These are phyloP conservation scores for Chrysosphaeria jannelii DNA, from an alignment of 2,329 filamentous ascomycete genomes.

Conservation along the genomic window DNA sequence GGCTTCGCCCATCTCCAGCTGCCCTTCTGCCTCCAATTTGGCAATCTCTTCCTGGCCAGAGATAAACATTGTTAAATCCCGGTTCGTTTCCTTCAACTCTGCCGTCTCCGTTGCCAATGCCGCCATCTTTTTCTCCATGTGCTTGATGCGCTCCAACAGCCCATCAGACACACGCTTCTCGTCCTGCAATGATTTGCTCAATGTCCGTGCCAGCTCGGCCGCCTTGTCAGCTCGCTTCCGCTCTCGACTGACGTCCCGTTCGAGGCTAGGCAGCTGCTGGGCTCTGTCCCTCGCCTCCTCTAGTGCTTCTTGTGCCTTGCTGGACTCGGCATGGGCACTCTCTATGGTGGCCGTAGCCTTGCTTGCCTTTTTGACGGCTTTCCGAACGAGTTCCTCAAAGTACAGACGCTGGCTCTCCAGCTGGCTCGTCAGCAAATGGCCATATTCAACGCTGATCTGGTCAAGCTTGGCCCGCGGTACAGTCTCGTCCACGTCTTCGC, in stretches of 20 bases:
- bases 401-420: conserved; percentile 79
- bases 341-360: conserved; percentile 39
- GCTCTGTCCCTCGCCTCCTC: conserved; percentile 22
- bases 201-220: conserved; percentile 40
- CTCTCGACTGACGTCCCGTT: conserved; percentile 41
- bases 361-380: conserved; percentile 67
- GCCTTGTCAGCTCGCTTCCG: conserved; percentile 39
- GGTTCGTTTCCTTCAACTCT: conserved; percentile 61
- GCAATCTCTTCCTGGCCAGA: conserved; percentile 54
- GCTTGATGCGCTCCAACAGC: conserved; percentile 53
- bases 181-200: conserved; percentile 52
- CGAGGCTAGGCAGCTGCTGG: conserved; percentile 26
- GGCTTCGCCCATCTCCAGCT: conserved; percentile 36
- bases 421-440: conserved; percentile 73
- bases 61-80: conserved; percentile 68
- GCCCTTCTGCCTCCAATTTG: conserved; percentile 30
- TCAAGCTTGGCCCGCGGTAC: conserved; percentile 36
- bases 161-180: conserved; percentile 65
- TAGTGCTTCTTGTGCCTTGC: conserved; percentile 18
- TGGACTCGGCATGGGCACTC: conserved; percentile 20
- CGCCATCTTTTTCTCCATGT: conserved; percentile 32
- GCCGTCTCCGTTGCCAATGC: conserved; percentile 26
- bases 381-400: conserved; percentile 75
- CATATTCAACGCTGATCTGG: conserved; percentile 77
- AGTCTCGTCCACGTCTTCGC: conserved; percentile 3